Conservation (phyloP, 164 flowering plant genomes). For the Paratinospora sagittata region DNA sequence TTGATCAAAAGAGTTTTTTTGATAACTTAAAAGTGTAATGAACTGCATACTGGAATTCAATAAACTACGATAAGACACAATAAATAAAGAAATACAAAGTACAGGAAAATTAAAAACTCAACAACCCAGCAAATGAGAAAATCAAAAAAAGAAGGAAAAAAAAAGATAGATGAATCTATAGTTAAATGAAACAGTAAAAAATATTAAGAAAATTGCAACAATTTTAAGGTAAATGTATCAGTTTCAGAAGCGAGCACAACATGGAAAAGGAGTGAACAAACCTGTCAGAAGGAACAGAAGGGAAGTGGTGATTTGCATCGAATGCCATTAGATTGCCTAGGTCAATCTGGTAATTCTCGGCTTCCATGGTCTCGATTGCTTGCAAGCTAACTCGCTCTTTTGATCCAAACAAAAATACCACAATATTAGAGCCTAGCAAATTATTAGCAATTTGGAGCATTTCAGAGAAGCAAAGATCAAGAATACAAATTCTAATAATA, state of each 20-base stretch:
- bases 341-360: too few species aligned
- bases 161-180: too few species aligned
- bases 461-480: too few species aligned
- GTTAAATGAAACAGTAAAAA: background rate
- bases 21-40: too few species aligned
- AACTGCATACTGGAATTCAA: too few species aligned
- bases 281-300: slow-evolving; percentile 56
- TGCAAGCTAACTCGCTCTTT: background rate
- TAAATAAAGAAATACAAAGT: background rate
- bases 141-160: background rate
- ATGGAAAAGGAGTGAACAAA: slow-evolving; percentile 12
- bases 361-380: background rate
- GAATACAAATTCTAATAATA: too few species aligned
- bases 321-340: slow-evolving; percentile 73
- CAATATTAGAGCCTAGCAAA: background rate
- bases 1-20: too few species aligned
- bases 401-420: background rate
- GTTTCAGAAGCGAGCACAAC: background rate
- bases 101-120: background rate
- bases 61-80: too few species aligned
- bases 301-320: slow-evolving; percentile 49
- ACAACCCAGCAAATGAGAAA: background rate
- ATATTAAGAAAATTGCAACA: background rate
- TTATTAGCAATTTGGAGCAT: too few species aligned
- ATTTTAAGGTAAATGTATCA: background rate